Conservation (phyloP, 2,329 filamentous ascomycete species). For the Nannizziopsis arthrosporioides region DNA sequence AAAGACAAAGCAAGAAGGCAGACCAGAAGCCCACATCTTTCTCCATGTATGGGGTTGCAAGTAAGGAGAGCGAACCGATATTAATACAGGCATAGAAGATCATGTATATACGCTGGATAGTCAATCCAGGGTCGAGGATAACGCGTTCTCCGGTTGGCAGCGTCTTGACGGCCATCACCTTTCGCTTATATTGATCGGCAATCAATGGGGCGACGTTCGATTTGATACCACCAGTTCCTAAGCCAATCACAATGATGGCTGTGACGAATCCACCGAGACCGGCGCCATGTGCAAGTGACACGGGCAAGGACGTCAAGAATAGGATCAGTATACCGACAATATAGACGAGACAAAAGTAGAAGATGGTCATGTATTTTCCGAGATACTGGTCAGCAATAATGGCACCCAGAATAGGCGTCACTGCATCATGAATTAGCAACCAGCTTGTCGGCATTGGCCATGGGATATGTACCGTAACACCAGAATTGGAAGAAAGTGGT, state of each 20-base stretch:
- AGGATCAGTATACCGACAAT: constrained; percentile 46
- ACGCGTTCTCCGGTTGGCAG: constrained; percentile 42
- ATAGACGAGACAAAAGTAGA: constrained; percentile 47
- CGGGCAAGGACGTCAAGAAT: constrained; percentile 44
- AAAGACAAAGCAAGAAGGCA: constrained; percentile 51
- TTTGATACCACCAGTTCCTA: constrained; percentile 59
- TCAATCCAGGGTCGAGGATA: constrained; percentile 55
- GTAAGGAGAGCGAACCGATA: constrained; percentile 55
- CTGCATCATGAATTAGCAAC: constrained; percentile 13
- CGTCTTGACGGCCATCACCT: constrained; percentile 40
- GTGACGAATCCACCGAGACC: constrained; percentile 46
- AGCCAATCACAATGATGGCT: constrained; percentile 50
- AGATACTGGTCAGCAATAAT: constrained; percentile 50
- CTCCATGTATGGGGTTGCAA: constrained; percentile 59
- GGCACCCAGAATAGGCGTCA: constrained; percentile 48
- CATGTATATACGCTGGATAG: constrained; percentile 59
- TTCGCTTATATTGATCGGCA: constrained; percentile 54
- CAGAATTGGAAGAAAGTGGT: constrained; percentile 46
- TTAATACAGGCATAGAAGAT: constrained; percentile 67
- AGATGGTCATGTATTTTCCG: constrained; percentile 50
- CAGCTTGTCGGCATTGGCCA: neutral
- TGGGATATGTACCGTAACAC: constrained; percentile 35
- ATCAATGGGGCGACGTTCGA: constrained; percentile 50
- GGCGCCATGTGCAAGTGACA: constrained; percentile 39
- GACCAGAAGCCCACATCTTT: constrained; percentile 54